Conservation (phyloP, 2,329 filamentous ascomycete species). For the Trichophyton simii region DNA sequence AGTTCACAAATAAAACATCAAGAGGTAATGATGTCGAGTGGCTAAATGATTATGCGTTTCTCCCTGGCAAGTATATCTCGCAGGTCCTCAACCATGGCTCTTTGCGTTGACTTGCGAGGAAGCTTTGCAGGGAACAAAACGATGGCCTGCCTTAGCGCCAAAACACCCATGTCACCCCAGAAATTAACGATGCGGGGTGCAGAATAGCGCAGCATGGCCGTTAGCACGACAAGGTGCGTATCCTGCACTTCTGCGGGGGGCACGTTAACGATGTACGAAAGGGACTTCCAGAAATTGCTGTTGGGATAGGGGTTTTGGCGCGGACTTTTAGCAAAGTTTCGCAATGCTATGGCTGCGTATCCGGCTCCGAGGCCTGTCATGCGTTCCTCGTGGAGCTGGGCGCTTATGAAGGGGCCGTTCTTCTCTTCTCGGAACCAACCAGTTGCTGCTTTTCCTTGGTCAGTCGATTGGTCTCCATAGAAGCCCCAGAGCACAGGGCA, state of each 20-base stretch:
- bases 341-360: constrained; percentile 68
- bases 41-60: constrained; percentile 27
- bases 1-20: neutral
- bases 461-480: constrained; percentile 60
- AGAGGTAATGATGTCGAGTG: neutral
- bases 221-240: constrained; percentile 59
- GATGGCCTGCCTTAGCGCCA: constrained; percentile 55
- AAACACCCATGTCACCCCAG: constrained; percentile 66
- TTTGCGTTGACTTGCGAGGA: constrained; percentile 25
- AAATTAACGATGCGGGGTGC: constrained; percentile 65
- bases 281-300: constrained; percentile 66
- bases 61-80: constrained; percentile 27
- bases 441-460: constrained; percentile 51
- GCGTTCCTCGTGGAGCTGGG: constrained; percentile 64
- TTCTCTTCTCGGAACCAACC: constrained; percentile 55
- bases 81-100: constrained; percentile 28
- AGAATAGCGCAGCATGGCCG: constrained; percentile 59
- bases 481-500: constrained; percentile 83
- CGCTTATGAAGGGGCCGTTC: constrained; percentile 47
- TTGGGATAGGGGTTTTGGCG: constrained; percentile 65
- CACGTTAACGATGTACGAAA: constrained; percentile 66
- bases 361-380: constrained; percentile 77
- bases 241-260: constrained; percentile 54
- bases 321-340: constrained; percentile 62
- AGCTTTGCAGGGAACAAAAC: constrained; percentile 53